Conservation (phyloP, 495 filamentous ascomycete species). For the Podospora conica region DNA sequence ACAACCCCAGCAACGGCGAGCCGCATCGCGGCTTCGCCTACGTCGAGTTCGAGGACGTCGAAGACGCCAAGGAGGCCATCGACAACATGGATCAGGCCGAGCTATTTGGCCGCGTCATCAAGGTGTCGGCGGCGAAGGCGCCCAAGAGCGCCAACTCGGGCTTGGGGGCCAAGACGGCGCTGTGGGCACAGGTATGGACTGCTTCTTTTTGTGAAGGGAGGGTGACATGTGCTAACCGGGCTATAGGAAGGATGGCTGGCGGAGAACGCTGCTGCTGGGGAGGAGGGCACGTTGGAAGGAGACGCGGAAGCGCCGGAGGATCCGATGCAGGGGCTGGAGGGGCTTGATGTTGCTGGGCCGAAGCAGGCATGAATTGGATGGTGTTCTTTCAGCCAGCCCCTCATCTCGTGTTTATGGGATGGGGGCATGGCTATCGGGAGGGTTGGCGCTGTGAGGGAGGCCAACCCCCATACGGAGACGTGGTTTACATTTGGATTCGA, state of each 20-base stretch:
- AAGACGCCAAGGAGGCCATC: conserved; percentile 90
- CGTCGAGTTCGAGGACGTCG: conserved; percentile 82
- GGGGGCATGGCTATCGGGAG: background rate
- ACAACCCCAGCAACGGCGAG: conserved; percentile 60
- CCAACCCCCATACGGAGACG: background rate
- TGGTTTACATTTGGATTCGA: background rate
- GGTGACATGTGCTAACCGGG: background rate
- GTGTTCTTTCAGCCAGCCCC: background rate
- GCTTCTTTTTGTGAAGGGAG: background rate
- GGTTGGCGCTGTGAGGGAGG: background rate
- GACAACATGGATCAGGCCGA: conserved; percentile 99
- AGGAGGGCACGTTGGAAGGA: conserved; percentile 65
- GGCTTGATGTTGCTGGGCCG: conserved; percentile 88
- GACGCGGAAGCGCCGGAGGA: conserved; percentile 56
- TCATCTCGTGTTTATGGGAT: background rate
- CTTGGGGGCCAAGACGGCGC: conserved; percentile 85
- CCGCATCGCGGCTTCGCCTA: conserved; percentile 92
- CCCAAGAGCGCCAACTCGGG: conserved; percentile 84
- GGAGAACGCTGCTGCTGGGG: conserved; percentile 83
- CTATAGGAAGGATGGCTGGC: conserved; percentile 85
- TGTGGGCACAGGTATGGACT: conserved; percentile 88
- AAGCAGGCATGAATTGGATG: conserved; percentile 56
- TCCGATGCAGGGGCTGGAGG: conserved; percentile 93
- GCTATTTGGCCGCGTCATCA: conserved; percentile 88
- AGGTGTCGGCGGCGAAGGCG: conserved; percentile 84